phyloP scores from a whole-genome alignment of 306 rosid genomes.

The Mimosa pudica region DNA sequence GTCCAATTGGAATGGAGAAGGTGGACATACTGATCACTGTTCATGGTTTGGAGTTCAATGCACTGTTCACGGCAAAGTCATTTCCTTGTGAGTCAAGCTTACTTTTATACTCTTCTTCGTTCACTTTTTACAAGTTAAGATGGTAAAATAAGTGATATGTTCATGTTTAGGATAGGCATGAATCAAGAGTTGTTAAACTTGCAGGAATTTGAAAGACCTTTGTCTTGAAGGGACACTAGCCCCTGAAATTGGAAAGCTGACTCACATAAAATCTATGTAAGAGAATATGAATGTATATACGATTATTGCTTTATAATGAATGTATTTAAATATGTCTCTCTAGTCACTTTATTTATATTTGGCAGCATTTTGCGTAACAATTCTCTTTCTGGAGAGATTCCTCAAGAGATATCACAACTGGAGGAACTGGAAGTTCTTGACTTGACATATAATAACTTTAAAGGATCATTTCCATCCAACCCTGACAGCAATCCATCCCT shows the following conservation, averaged over 20 bases:
- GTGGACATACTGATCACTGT: constrained; percentile 42
- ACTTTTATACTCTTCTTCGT: not conserved
- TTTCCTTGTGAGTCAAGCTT: constrained; percentile 61
- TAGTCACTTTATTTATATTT: not conserved
- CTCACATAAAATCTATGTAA: constrained; percentile 13
- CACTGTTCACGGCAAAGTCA: constrained; percentile 54
- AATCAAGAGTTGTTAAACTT: constrained; percentile 9
- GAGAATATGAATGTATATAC: not conserved
- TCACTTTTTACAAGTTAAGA: not conserved
- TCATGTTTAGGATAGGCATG: not conserved
- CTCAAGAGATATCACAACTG: not conserved
- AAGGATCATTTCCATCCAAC: not conserved
- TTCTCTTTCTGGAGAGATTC: constrained; percentile 3
- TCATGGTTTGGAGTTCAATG: constrained; percentile 80
- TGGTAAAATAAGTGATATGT: not conserved
- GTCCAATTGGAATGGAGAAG: constrained; percentile 52
- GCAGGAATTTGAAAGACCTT: constrained; percentile 16
- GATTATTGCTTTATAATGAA: not conserved
- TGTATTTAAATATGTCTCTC: not conserved
- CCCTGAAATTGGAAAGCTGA: constrained; percentile 12
- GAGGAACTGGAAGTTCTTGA: constrained; percentile 9
- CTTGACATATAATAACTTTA: not conserved
- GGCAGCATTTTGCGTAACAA: constrained; percentile 6
- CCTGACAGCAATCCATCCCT: not conserved
- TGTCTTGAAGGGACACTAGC: constrained; percentile 7